A percentile compares a stretch with the other conserved stretches of the same genome.
These are phyloP conservation scores for Pascua guehoae DNA, from an alignment of 1,284 basidiomycete genomes.

Conservation along the genomic window DNA sequence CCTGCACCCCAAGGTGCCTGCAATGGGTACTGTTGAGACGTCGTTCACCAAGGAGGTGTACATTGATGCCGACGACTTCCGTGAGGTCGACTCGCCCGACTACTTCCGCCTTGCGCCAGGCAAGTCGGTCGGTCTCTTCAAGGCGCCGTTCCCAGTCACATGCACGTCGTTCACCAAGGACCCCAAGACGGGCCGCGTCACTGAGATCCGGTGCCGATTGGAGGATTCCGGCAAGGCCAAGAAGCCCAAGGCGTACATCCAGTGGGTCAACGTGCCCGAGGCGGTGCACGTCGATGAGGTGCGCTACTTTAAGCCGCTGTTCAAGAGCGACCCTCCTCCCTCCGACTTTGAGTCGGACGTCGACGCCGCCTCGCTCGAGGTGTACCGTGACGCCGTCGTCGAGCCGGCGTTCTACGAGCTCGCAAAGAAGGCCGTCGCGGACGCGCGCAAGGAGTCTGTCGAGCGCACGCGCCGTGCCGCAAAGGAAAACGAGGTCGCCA, in stretches of 20 bases:
- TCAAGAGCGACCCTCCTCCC: conserved; percentile 89
- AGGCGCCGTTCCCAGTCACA: conserved; percentile 92
- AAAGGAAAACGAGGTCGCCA: conserved; percentile 23
- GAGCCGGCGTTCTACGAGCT: conserved; percentile 88
- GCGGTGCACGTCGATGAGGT: conserved; percentile 80
- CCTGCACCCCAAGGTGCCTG: conserved; percentile 89
- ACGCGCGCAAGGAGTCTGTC: conserved; percentile 66
- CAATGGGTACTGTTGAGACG: conserved; percentile 75
- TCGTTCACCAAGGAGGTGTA: conserved; percentile 88
- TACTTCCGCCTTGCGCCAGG: conserved; percentile 98
- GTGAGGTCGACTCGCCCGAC: conserved; percentile 83
- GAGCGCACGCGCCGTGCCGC: conserved; percentile 60
- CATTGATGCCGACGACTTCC: conserved; percentile 94
- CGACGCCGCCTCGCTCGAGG: conserved; percentile 73
- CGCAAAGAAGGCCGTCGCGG: conserved; percentile 64
- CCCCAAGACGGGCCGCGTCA: conserved; percentile 64
- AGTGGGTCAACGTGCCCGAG: conserved; percentile 91
- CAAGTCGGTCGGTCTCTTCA: conserved; percentile 94
- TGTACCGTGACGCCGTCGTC: conserved; percentile 74
- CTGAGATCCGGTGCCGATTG: conserved; percentile 72
- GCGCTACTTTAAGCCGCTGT: conserved; percentile 86
- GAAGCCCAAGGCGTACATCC: conserved; percentile 94
- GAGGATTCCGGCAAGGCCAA: conserved; percentile 63
- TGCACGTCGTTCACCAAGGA: conserved; percentile 82
- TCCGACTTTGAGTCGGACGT: conserved; percentile 81